A percentile compares a stretch with the other conserved stretches of the same genome.
phyloP scores from a whole-genome alignment of 2,329 filamentous ascomycete genomes.

The Colletotrichum filicis region DNA sequence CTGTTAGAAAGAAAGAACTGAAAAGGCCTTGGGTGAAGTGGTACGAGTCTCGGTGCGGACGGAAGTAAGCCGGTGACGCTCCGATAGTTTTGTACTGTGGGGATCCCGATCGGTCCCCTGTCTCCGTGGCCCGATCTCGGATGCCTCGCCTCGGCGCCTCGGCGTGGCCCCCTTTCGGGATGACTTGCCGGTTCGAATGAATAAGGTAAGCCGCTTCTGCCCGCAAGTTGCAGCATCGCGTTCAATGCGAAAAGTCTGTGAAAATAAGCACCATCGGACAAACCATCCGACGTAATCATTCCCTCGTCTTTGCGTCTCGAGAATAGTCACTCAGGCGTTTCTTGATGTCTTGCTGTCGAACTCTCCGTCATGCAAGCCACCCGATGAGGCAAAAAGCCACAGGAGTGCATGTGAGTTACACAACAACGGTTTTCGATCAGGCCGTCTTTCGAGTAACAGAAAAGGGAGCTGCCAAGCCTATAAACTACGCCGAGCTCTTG shows the following conservation, averaged over 20 bases:
- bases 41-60: background rate
- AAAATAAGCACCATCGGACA: background rate
- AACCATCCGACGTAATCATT: background rate
- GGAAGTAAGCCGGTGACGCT: conserved; percentile 11
- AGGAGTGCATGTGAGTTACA: background rate
- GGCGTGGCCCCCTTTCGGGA: conserved; percentile 13
- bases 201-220: background rate
- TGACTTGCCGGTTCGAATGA: conserved; percentile 6
- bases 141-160: conserved; percentile 16
- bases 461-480: background rate
- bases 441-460: no score
- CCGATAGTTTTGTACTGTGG: conserved; percentile 11
- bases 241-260: background rate
- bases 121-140: conserved; percentile 30
- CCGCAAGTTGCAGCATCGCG: background rate
- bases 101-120: conserved; percentile 25
- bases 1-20: background rate
- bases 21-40: background rate
- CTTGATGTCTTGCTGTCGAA: background rate
- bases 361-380: background rate
- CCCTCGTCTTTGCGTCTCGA: background rate
- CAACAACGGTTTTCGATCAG: no score
- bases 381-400: background rate
- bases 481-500: background rate
- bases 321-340: background rate